Evolutionary conservation across 2,329 filamentous ascomycete genomes (phyloP), one percentile per base, ranked within the genome.

Genomic region (Penicillium sp.): DNA sequence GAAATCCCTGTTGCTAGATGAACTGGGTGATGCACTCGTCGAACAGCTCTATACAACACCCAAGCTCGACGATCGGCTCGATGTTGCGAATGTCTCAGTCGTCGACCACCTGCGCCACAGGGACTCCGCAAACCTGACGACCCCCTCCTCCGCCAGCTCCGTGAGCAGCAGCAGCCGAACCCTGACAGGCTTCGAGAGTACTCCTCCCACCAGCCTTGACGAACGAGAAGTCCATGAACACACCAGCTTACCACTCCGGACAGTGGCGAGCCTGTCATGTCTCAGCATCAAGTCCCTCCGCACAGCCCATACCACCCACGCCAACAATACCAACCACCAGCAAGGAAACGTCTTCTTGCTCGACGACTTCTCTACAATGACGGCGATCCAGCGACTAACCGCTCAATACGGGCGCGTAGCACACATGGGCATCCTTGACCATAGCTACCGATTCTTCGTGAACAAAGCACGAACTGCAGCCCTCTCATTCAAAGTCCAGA

Each of bases 401-500:
- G 59, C 57, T 4, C 55, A 59, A 9, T 70, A 75, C 52, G 72
- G 74, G 6, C 64, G 66, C 13, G 70, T 74, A 1, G 73, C 73
- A 4, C 71, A 76, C 49, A 76, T 75, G 73, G 73, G 72, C 2
- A 67, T 77, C n/a, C 66, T 75, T 1, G 74, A 77, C 37, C 67
- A 58, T 7, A 73, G 68, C 41, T 76, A 76, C 49, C 64, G 56
- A 4, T 71, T 76, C 52, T 77, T 75, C 49, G 60, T 76, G 13
- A 75, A 71, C 42, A 62, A 64, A 32, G 51, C 61, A 10, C 58
- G 56, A 12, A 68, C 68, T 6, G 74, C 62, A 7, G 73, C 68
- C 0, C 56, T 76, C 1, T 74, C 68, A 27, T 76, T 70, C 61
- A 76, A 75, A 49, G 50, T 72, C 0, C 67, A 69, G 21, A 67